Percentiles rank a stretch among this genome's conserved stretches.
These are phyloP conservation scores for Mycena epipterygia DNA, from an alignment of 768 basidiomycete species.

Conservation along the genomic window DNA sequence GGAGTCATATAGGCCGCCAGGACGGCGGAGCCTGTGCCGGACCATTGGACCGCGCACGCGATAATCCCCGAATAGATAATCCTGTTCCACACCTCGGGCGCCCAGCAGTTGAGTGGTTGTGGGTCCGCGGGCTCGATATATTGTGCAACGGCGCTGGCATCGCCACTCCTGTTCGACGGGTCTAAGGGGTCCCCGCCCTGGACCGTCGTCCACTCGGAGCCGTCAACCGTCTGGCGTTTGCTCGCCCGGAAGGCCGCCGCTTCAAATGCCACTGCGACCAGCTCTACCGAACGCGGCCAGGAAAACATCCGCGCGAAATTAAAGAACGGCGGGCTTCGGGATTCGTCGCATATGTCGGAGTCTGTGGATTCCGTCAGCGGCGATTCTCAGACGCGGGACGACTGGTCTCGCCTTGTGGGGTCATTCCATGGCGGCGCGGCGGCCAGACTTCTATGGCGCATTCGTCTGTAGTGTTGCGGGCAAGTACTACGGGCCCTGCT, in stretches of 20 bases:
- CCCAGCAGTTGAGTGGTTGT: background rate
- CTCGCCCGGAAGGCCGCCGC: background rate
- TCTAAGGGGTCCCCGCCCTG: background rate
- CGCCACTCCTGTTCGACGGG: background rate
- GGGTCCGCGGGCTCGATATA: background rate
- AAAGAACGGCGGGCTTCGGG: conserved; percentile 1
- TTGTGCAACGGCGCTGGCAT: background rate
- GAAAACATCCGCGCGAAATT: conserved; percentile 5
- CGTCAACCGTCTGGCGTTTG: background rate
- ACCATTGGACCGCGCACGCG: background rate
- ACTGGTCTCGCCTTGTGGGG: background rate
- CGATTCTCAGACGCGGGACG: background rate
- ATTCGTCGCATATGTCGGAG: background rate
- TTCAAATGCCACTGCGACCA: background rate
- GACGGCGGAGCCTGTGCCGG: background rate
- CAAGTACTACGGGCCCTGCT: conserved; percentile 40
- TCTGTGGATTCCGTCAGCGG: background rate
- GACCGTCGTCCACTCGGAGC: background rate
- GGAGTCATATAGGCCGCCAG: background rate
- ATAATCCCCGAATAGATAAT: background rate
- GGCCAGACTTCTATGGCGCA: conserved; percentile 8
- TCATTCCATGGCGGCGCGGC: background rate
- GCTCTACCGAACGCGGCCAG: conserved; percentile 1
- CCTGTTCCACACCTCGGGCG: background rate
- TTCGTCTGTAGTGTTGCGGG: background rate